phyloP scores from a whole-genome alignment of 2,329 filamentous ascomycete genomes.

The Monosporascus sp. region DNA sequence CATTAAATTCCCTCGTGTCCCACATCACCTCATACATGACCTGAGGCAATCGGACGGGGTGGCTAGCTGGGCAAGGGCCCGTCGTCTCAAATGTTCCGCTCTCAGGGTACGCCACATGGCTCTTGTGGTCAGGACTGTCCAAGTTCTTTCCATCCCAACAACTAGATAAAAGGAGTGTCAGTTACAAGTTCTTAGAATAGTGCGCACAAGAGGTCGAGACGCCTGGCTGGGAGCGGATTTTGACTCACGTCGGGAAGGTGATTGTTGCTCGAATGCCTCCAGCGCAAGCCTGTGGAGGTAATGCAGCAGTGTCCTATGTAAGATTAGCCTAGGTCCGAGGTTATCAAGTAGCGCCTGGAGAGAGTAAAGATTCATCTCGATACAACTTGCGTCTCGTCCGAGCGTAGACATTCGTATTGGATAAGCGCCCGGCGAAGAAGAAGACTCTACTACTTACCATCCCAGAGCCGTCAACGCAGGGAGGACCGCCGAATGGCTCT shows the following conservation, averaged over 20 bases:
- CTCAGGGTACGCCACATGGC: constrained; percentile 16
- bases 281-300: constrained; percentile 12
- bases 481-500: constrained; percentile 17
- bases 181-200: background rate
- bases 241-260: constrained; percentile 16
- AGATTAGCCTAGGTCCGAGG: too few relatives aligned
- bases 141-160: constrained; percentile 25
- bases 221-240: background rate
- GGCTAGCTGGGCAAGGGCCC: constrained; percentile 12
- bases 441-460: constrained; percentile 5
- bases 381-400: too few relatives aligned
- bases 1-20: constrained; percentile 25
- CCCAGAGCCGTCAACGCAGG: constrained; percentile 12
- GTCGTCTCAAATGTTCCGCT: constrained; percentile 16
- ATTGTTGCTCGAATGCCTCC: constrained; percentile 17
- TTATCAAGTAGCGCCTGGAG: too few relatives aligned
- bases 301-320: constrained; percentile 7
- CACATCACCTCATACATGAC: constrained; percentile 35
- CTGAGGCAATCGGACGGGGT: constrained; percentile 25
- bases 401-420: too few relatives aligned
- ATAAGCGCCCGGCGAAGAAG: background rate
- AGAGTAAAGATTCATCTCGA: too few relatives aligned
- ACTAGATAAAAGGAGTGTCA: constrained; percentile 2
- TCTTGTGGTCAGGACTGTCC: constrained; percentile 23
- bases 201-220: background rate